Base-by-base conservation (phyloP, 352 stramenopile genomes). In the Phytophthora citricola region DNA sequence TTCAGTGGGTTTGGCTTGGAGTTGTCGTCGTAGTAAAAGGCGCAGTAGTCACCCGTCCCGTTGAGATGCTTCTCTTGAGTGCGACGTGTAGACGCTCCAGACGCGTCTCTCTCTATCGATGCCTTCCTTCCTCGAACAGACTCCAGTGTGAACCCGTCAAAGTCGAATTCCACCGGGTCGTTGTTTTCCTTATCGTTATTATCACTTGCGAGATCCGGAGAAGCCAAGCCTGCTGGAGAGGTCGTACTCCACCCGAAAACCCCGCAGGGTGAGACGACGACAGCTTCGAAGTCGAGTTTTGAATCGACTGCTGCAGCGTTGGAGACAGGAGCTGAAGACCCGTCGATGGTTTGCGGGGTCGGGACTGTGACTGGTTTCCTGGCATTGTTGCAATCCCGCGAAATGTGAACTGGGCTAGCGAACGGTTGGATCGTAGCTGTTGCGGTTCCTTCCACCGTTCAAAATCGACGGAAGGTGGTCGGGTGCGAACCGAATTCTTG, bases 71-170 rank as follows among this genome's bases (percentile, higher is more conserved):
- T 20, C 17, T 20, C 17, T 20, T 20, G 17, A 20, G 17, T 20
- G 17, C 17, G 17, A 20, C 24, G 12, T 39, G 17, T 5, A 44
- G 22, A 39, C 14, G 27, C 22, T 38, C 43, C 51, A 27, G 20
- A n/a, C 31, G 24, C 6, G 24, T 34, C 41, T 55, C 31, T 8
- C 14, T 53, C 34, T 51, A 40, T 22, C 46, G 48, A 24, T 46
- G 29, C 59, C 17, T 48, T n/a, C 59, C 41, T 38, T 65, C 24
- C 61, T 29, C 61, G 69, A 52, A 89, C 75, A 2, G 79, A 68
- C 26, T 75, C 77, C 34, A 85, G 48, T 27, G 79, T 89, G 63
- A 86, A 85, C 24, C 58, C 55, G 39, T 89, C 75, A 47, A 81
- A 85, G 32, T 86, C 73, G 43, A 79, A 81, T 5, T 20, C 17